Base-by-base conservation (phyloP, 306 rosid species). In the Rosa multiflora region DNA sequence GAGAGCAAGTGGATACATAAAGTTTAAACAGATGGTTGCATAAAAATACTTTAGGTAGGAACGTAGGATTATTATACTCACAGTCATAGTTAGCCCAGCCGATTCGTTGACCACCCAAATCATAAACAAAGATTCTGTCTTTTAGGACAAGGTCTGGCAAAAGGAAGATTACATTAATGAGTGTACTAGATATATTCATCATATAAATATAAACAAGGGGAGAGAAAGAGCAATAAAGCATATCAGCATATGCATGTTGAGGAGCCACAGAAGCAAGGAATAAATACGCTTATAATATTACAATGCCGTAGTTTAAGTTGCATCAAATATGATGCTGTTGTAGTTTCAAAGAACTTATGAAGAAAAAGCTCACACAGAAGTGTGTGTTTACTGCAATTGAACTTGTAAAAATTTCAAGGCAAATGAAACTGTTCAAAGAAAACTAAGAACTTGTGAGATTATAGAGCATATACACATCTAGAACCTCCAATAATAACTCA, bases 1-100 rank as follows among this genome's bases (percentile, higher is more conserved):
- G 17, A n/a, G 13, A 61, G 12, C 13, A 51, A 78, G 10, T 44
- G 17, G 12, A 17, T 2, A 59, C 63, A 72, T 8, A 73, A 8
- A 44, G 37, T 32, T 32, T 2, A 10, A 73, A 70, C 5, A 15
- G 44, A 74, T 7, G 10, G n/a, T 10, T 32, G 79, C 62, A 47
- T 26, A 26, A 7, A 67, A 51, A 47, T 32, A 12, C 20, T 56
- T 74, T 48, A 20, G 35, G 67, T n/a, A 83, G 76, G 79, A 78
- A 23, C 56, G 63, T 13, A 83, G 76, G 76, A 78, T 32, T 63
- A 26, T 12, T 73, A 85, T 84, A 90, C 99, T 96, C 87, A 96
- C 99, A 96, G 89, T 96, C 94, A 75, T 90, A 96, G 91, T 88
- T 86, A 49, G 92, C 87, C 99, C 99, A 96, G 81, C 99, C 99